phyloP scores from a whole-genome alignment of 306 rosid genomes.

The Cucurbita argyrosperma region DNA sequence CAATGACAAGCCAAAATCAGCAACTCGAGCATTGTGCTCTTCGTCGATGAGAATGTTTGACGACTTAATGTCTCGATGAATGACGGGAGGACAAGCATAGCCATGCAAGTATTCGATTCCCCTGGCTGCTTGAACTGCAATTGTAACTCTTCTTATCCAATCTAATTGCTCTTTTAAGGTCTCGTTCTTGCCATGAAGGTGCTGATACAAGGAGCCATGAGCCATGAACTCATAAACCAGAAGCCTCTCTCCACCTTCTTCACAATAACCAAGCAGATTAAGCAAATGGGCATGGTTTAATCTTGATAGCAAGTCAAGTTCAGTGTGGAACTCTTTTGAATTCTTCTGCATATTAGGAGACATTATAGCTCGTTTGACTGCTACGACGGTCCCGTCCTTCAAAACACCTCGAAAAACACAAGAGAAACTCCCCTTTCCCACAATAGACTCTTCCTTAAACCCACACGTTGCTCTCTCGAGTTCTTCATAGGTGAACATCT shows the following conservation, averaged over 20 bases:
- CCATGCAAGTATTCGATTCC: conserved; percentile 84
- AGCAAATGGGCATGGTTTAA: conserved; percentile 85
- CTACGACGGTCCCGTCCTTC: conserved; percentile 72
- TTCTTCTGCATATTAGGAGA: conserved; percentile 68
- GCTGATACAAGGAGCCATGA: conserved; percentile 79
- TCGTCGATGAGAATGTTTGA: conserved; percentile 94
- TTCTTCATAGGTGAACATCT: conserved; percentile 66
- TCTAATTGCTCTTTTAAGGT: conserved; percentile 59
- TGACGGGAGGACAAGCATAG: conserved; percentile 81
- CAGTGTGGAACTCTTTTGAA: conserved; percentile 79
- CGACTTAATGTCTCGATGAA: conserved; percentile 82
- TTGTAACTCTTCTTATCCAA: conserved; percentile 84
- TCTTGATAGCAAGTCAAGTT: conserved; percentile 70
- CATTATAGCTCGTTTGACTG: conserved; percentile 70
- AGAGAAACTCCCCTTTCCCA: conserved; percentile 89
- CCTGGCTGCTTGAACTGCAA: conserved; percentile 90
- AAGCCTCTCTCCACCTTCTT: conserved; percentile 79
- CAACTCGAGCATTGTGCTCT: conserved; percentile 88
- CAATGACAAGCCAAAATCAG: conserved; percentile 83
- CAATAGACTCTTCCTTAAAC: conserved; percentile 62
- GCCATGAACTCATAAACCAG: conserved; percentile 93
- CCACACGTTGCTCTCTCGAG: conserved; percentile 63
- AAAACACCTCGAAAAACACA: conserved; percentile 68
- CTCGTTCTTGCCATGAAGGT: conserved; percentile 58
- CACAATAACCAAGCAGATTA: conserved; percentile 76